phyloP scores from a whole-genome alignment of 495 filamentous ascomycete species.

The Penicillium odoratum region DNA sequence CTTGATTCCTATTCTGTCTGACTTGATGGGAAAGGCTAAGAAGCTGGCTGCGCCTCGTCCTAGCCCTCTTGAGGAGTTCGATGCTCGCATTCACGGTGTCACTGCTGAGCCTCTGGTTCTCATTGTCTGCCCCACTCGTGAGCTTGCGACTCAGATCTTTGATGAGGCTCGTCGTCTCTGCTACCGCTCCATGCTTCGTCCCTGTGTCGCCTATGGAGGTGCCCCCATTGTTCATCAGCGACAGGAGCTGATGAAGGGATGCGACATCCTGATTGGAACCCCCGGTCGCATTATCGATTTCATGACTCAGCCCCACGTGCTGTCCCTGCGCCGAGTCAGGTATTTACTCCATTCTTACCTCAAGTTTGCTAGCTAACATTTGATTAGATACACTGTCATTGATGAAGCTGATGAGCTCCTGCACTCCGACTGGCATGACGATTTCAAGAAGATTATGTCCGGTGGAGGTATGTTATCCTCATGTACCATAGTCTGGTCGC shows the following conservation, averaged over 20 bases:
- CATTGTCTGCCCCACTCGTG: conserved; percentile 82
- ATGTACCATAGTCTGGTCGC: not conserved
- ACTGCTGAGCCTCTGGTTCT: conserved; percentile 84
- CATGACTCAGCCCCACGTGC: conserved; percentile 62
- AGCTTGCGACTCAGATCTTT: conserved; percentile 91
- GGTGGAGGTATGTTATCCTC: conserved; percentile 64
- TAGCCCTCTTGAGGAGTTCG: conserved; percentile 47
- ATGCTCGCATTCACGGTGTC: conserved; percentile 42
- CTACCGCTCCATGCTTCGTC: conserved; percentile 92
- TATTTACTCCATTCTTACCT: conserved; percentile 32
- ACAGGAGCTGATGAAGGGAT: conserved; percentile 74
- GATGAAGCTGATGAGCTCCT: conserved; percentile 97
- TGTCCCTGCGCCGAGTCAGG: conserved; percentile 75
- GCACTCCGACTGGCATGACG: conserved; percentile 67
- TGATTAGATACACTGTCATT: conserved; percentile 71
- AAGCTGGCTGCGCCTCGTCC: conserved; percentile 78
- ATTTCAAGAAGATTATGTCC: conserved; percentile 68
- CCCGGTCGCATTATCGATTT: conserved; percentile 86
- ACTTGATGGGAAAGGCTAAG: conserved; percentile 91
- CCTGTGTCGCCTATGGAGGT: conserved; percentile 89
- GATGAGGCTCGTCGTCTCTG: conserved; percentile 87
- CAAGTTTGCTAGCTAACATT: conserved; percentile 3
- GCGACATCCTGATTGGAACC: conserved; percentile 85
- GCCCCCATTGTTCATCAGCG: conserved; percentile 64
- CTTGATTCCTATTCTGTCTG: conserved; percentile 82